Evolutionary conservation across 345 rosid species (phyloP).

Genomic region (Eucalyptus polybractea): DNA sequence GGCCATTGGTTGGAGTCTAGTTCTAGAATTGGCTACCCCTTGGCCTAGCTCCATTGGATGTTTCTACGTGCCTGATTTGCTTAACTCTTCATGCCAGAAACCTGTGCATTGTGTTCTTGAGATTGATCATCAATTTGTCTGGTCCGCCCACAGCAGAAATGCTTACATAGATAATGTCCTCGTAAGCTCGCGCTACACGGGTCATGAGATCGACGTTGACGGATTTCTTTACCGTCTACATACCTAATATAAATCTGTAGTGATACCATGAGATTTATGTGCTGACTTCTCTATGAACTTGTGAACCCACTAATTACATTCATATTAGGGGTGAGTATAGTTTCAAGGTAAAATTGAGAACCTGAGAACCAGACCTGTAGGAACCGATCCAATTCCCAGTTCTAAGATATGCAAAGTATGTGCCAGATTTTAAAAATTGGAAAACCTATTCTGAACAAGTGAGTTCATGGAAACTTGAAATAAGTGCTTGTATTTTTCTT

Average conservation of each 20-base stretch:
- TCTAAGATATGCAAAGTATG: background rate
- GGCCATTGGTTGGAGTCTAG: background rate
- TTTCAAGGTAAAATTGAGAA: background rate
- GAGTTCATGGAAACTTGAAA: background rate
- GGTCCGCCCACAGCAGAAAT: background rate
- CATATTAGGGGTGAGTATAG: background rate
- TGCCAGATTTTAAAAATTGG: accelerated
- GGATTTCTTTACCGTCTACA: background rate
- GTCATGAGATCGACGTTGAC: background rate
- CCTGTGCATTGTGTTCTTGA: background rate
- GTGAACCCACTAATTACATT: background rate
- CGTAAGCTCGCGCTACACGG: background rate
- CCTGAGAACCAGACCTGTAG: accelerated
- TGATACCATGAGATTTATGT: background rate
- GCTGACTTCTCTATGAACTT: background rate
- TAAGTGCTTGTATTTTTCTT: background rate
- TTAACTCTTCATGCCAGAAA: background rate
- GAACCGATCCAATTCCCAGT: no score
- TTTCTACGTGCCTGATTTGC: background rate
- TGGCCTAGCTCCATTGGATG: background rate
- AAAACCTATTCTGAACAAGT: no score
- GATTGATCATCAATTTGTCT: background rate
- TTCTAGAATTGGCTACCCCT: background rate
- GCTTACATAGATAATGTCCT: background rate
- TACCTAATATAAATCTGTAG: background rate